A percentile compares a stretch with the other conserved stretches of the same genome.
phyloP scores from a whole-genome alignment of 495 filamentous ascomycete genomes.

The Aspergillus baeticus region DNA sequence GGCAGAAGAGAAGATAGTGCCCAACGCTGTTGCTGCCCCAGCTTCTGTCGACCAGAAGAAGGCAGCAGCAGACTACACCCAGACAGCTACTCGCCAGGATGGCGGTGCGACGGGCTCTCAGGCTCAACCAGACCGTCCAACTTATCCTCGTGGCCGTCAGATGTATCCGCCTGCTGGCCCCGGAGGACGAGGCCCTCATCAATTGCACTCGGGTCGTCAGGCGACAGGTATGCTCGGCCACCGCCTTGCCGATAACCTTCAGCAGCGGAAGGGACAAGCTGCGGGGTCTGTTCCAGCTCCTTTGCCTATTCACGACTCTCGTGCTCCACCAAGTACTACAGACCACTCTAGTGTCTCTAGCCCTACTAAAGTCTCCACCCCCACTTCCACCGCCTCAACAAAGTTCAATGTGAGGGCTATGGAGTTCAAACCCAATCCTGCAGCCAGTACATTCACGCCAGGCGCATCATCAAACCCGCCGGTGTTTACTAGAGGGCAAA shows the following conservation, averaged over 20 bases:
- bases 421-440: constrained; percentile 82
- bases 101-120: constrained; percentile 32
- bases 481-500: constrained; percentile 48
- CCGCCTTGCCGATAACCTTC: constrained; percentile 54
- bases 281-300: constrained; percentile 48
- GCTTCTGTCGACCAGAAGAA: constrained; percentile 35
- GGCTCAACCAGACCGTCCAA: constrained; percentile 44
- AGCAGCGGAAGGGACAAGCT: constrained; percentile 53
- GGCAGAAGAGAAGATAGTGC: constrained; percentile 55
- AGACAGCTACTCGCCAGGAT: constrained; percentile 30
- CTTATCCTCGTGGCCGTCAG: constrained; percentile 41
- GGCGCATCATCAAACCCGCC: constrained; percentile 62
- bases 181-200: constrained; percentile 38
- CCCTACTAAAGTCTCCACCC: constrained; percentile 47
- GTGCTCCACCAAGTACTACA: constrained; percentile 45
- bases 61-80: constrained; percentile 24
- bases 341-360: constrained; percentile 43
- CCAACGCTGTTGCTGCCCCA: constrained; percentile 31
- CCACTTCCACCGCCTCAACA: constrained; percentile 51
- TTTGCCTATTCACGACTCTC: constrained; percentile 54
- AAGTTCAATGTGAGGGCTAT: constrained; percentile 80
- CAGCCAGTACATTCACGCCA: constrained; percentile 74
- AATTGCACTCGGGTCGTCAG: constrained; percentile 42
- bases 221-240: constrained; percentile 50
- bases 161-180: constrained; percentile 45